These are phyloP conservation scores for Pisolithus tinctorius DNA, from an alignment of 768 basidiomycete genomes.

Conservation along the genomic window DNA sequence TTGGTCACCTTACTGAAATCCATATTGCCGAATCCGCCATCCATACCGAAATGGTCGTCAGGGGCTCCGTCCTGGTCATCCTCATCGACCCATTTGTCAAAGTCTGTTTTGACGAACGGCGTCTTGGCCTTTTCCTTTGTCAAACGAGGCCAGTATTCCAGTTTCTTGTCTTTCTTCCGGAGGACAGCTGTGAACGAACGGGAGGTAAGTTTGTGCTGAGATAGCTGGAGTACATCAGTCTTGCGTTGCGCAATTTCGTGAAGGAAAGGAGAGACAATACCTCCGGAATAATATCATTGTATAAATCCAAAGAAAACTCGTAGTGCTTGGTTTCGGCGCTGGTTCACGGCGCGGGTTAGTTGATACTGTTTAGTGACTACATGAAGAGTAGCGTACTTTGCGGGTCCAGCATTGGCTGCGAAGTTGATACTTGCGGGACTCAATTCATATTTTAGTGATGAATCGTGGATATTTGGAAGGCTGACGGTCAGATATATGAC, in stretches of 20 bases:
- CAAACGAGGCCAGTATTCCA: conserved; percentile 89
- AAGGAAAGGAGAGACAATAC: conserved; percentile 29
- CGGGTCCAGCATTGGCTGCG: conserved; percentile 48
- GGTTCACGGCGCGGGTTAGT: conserved; percentile 5
- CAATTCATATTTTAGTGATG: conserved; percentile 54
- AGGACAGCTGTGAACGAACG: conserved; percentile 65
- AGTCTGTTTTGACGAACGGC: conserved; percentile 89
- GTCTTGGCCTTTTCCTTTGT: conserved; percentile 82
- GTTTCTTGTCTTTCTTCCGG: conserved; percentile 70
- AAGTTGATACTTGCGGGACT: conserved; percentile 54
- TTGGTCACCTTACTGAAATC: conserved; percentile 56
- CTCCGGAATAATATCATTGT: conserved; percentile 67
- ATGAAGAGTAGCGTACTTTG: conserved; percentile 38
- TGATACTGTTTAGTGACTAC: background rate
- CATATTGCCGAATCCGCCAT: conserved; percentile 39
- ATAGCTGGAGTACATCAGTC: conserved; percentile 12
- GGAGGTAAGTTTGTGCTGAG: conserved; percentile 49
- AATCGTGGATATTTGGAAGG: conserved; percentile 61
- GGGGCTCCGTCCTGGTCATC: conserved; percentile 81
- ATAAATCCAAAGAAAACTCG: conserved; percentile 73
- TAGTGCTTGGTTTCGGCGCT: conserved; percentile 54
- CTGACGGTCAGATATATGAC: conserved; percentile 81
- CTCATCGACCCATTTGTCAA: conserved; percentile 93
- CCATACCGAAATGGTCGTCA: conserved; percentile 40
- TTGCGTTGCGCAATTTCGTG: background rate